These are phyloP conservation scores for Dothidotthia symphoricarpi DNA, from an alignment of 2,329 filamentous ascomycete genomes.

Conservation along the genomic window DNA sequence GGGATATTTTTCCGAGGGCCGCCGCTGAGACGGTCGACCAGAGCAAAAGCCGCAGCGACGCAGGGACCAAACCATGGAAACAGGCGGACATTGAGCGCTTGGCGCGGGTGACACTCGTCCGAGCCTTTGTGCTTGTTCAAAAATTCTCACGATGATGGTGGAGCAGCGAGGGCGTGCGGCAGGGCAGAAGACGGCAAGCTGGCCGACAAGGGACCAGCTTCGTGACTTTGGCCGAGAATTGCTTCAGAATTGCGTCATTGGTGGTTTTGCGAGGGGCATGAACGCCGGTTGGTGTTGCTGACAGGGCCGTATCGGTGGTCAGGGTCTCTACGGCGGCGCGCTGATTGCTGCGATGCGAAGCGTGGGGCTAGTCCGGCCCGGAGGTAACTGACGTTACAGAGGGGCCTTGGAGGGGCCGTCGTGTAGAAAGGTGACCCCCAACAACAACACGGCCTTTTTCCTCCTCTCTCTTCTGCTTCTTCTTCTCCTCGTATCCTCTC, in stretches of 20 bases:
- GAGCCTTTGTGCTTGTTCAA: constrained; percentile 12
- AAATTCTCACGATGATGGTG: constrained; percentile 8
- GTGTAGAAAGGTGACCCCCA: constrained; percentile 23
- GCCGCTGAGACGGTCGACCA: neutral
- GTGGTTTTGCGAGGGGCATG: constrained; percentile 6
- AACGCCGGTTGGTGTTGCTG: constrained; percentile 18
- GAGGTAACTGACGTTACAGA: constrained; percentile 30
- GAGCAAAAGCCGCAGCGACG: constrained; percentile 10
- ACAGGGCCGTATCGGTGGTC: constrained; percentile 13
- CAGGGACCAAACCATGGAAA: constrained; percentile 1
- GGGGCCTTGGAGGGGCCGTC: constrained; percentile 24
- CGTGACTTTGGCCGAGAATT: no score
- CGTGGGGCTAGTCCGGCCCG: no score
- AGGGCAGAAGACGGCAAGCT: constrained; percentile 1
- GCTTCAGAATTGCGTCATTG: neutral
- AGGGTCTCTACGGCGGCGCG: no score
- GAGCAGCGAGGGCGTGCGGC: no score
- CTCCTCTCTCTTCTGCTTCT: constrained; percentile 9
- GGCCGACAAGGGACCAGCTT: neutral
- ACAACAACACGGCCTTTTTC: constrained; percentile 18
- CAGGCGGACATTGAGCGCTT: constrained; percentile 13
- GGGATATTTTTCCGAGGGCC: constrained; percentile 1
- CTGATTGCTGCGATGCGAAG: constrained; percentile 30
- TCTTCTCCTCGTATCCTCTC: constrained; percentile 1
- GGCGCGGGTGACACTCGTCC: constrained; percentile 22